Conservation (phyloP, 2,329 filamentous ascomycete genomes). For the Graphilbum sp. region DNA sequence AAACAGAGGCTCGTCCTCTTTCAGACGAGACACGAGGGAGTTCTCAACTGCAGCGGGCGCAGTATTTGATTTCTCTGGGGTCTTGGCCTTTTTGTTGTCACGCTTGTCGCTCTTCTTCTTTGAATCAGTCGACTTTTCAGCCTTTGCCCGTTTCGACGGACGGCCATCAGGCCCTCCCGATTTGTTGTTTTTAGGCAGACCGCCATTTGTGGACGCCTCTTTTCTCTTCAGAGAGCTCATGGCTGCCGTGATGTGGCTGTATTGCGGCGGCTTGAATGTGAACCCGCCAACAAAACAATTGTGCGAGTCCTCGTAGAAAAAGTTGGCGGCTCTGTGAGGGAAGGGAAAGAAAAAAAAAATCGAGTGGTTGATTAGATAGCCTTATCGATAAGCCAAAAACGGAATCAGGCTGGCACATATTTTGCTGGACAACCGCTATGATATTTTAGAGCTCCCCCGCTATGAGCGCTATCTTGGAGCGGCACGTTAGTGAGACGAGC, state of each 20-base stretch:
- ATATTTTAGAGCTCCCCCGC: too few species aligned
- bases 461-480: too few species aligned
- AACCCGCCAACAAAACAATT: too few species aligned
- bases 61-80: slow-evolving; percentile 1
- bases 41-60: slow-evolving; percentile 8
- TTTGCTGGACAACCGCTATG: too few species aligned
- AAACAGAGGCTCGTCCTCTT: slow-evolving; percentile 78
- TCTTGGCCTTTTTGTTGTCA: slow-evolving; percentile 1
- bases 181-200: neutral
- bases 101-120: slow-evolving; percentile 4
- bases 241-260: neutral
- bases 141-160: neutral
- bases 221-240: slow-evolving; percentile 11
- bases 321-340: too few species aligned
- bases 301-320: too few species aligned
- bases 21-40: slow-evolving; percentile 28
- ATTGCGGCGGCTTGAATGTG: too few species aligned
- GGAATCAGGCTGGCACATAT: too few species aligned
- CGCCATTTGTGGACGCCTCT: slow-evolving; percentile 4
- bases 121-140: slow-evolving; percentile 3
- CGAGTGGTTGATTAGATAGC: slow-evolving; percentile 5
- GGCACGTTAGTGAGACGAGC: too few species aligned
- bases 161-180: neutral
- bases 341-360: slow-evolving; percentile 5
- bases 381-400: slow-evolving; percentile 6